Base-by-base conservation (phyloP, 495 filamentous ascomycete genomes). In the Lichenothelia convexa region DNA sequence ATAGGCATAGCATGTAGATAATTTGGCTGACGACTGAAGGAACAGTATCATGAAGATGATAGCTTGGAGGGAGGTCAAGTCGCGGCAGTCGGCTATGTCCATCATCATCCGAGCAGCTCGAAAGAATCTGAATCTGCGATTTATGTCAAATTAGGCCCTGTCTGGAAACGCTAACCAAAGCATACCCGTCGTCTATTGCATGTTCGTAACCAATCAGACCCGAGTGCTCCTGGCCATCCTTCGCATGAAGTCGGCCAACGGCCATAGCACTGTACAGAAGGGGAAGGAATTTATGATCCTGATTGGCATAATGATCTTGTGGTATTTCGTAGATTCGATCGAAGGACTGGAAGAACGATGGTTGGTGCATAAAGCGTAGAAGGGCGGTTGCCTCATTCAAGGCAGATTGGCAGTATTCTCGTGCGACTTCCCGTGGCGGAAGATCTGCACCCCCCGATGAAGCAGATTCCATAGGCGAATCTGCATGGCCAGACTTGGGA, bases 21-120 rank as follows among this genome's bases (percentile, higher is more conserved):
- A 62, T 48, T 89, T 85, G 5, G 85, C 81, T 12, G 89, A 84
- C 0, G 78, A 81, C 40, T 95, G 87, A 1, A 95, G 64, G 50
- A 93, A 95, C 1, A 93, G 59, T 29, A 93, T 79, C 79, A 93
- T 91, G 60, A 84, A 91, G 18, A 92, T 61, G 19, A 94, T 71
- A 1, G 80, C 78, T 50, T 95, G 86, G 12, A 95, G 63, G 2
- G 83, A 84, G 9, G 59, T 68, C 31, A 95, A 63, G 56, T 93
- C 86, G 41, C 85, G 71, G 44, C 85, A 92, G 46, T 93, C 83
- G 3, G 86, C 91, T 42, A 93, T 75, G 49, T 95, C 87, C 41
- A 89, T 64, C 42, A 94, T 60, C 38, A 81, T 70, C 19, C 83
- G 75, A 5, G 83, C 75, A 6, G 74, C 68, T 47, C 68, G 76